phyloP scores from a whole-genome alignment of 805 yeast species.

The Candida qinlingensis region DNA sequence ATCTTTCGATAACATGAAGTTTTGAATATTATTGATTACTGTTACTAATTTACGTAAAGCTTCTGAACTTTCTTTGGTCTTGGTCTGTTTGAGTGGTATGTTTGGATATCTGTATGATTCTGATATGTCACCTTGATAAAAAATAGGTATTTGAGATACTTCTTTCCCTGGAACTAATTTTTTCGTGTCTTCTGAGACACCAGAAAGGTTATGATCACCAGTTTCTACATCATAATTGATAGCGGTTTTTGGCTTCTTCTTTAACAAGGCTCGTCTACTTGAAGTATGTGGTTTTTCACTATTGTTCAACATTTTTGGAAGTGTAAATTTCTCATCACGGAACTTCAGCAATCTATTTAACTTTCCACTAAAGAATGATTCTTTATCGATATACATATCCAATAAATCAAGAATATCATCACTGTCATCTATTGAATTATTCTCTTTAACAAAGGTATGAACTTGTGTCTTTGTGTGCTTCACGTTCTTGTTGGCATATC shows the following conservation, averaged over 20 bases:
- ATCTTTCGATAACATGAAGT: background rate
- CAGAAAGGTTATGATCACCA: constrained; percentile 1
- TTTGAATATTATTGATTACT: background rate
- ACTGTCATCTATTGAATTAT: background rate
- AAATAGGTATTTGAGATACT: too few relatives aligned
- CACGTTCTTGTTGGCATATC: background rate
- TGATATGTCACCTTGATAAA: background rate
- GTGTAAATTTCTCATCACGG: too few relatives aligned
- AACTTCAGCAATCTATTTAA: background rate
- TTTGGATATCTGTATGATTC: background rate
- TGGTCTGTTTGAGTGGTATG: background rate
- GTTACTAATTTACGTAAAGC: background rate
- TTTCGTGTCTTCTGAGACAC: background rate
- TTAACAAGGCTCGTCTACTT: background rate
- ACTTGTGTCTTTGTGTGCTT: too few relatives aligned
- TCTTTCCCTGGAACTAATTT: too few relatives aligned
- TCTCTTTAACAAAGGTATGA: background rate
- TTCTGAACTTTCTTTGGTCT: background rate
- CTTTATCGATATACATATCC: background rate
- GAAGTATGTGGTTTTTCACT: too few relatives aligned
- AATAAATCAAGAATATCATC: background rate
- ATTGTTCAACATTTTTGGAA: too few relatives aligned
- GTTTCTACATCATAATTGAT: background rate
- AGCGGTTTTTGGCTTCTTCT: background rate
- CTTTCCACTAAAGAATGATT: background rate